Evolutionary conservation across 1,139 yeast species (phyloP).

Genomic region (Sugiyamaella xylanicola): DNA sequence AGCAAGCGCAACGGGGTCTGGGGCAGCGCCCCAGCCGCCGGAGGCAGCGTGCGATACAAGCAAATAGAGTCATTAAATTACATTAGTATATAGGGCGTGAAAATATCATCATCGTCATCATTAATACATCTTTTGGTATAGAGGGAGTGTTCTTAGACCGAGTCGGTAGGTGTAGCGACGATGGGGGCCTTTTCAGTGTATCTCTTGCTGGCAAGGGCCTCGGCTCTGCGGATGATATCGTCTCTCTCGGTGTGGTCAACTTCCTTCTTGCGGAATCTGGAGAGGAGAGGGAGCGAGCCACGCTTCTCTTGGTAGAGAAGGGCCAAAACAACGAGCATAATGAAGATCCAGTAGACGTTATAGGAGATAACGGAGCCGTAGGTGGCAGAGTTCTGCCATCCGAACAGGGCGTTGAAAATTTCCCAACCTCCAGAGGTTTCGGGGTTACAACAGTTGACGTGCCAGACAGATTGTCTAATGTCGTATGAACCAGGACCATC

Average conservation of each 20-base stretch:
- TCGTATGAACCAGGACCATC: slow-evolving; percentile 95
- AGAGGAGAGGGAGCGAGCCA: slow-evolving; percentile 38
- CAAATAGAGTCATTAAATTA: slow-evolving; percentile 11
- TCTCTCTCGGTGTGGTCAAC: slow-evolving; percentile 36
- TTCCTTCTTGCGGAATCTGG: slow-evolving; percentile 32
- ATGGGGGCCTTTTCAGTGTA: slow-evolving; percentile 21
- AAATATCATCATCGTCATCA: slow-evolving; percentile 19
- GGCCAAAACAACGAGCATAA: slow-evolving; percentile 55
- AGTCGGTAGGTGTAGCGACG: background rate
- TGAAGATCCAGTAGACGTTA: slow-evolving; percentile 70
- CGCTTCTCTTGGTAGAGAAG: slow-evolving; percentile 61
- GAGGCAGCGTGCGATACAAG: background rate
- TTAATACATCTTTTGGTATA: slow-evolving; percentile 13
- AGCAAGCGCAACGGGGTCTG: background rate
- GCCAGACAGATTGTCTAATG: slow-evolving; percentile 81
- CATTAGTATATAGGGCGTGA: slow-evolving; percentile 16
- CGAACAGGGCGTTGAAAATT: slow-evolving; percentile 84
- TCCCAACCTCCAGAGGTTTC: slow-evolving; percentile 91
- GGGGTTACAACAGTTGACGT: slow-evolving; percentile 95
- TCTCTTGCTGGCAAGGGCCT: slow-evolving; percentile 31
- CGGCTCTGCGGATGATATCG: slow-evolving; percentile 39
- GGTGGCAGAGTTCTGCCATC: slow-evolving; percentile 96
- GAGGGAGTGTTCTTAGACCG: background rate
- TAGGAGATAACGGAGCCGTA: slow-evolving; percentile 87
- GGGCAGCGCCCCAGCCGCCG: background rate